Conservation (phyloP, 2,329 filamentous ascomycete genomes). For the Emergomyces africanus region DNA sequence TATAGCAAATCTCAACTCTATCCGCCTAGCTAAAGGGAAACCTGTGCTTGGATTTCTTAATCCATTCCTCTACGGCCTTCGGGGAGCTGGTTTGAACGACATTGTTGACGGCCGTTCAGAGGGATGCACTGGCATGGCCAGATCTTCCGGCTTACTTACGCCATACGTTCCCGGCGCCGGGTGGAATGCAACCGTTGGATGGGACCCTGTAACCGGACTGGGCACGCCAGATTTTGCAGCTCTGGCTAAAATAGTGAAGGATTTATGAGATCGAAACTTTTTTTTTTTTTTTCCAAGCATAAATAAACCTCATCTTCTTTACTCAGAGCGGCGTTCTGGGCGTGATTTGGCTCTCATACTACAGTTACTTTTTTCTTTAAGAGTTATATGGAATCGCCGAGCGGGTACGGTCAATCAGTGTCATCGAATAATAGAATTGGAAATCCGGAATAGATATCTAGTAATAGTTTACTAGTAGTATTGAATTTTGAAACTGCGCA, state of each 20-base stretch:
- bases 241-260: background rate
- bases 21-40: conserved; percentile 42
- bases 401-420: background rate
- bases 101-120: conserved; percentile 35
- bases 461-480: too few relatives aligned
- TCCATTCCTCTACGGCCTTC: conserved; percentile 45
- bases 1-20: conserved; percentile 52
- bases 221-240: conserved; percentile 20
- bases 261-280: background rate
- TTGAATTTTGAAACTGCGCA: background rate
- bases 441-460: background rate
- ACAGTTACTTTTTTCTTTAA: background rate
- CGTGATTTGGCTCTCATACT: background rate
- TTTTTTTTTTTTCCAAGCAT: background rate
- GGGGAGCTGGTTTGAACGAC: conserved; percentile 35
- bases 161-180: conserved; percentile 33
- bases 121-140: conserved; percentile 31
- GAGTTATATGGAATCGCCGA: background rate
- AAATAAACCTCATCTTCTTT: background rate
- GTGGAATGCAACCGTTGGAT: conserved; percentile 39
- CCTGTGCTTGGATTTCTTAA: conserved; percentile 47
- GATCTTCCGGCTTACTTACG: conserved; percentile 25
- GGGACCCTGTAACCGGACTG: conserved; percentile 39
- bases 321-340: background rate
- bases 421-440: background rate